These are phyloP conservation scores for Yamadazyma nakazawae DNA, from an alignment of 805 yeast genomes.

Conservation along the genomic window DNA sequence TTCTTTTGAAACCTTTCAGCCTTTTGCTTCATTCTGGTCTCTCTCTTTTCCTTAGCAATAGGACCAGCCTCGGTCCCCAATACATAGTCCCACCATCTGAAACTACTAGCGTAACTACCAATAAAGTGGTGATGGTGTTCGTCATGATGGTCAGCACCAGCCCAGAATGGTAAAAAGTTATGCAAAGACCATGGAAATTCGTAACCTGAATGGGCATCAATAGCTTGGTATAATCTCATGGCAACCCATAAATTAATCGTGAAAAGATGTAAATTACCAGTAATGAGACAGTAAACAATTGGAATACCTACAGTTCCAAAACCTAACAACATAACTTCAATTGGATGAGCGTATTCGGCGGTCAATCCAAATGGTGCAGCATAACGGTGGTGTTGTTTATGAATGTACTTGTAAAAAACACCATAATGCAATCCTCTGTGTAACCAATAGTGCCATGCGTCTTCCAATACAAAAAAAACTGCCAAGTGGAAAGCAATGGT, in stretches of 20 bases:
- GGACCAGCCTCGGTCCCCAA: conserved; percentile 58
- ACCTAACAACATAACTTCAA: conserved; percentile 55
- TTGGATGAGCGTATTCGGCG: conserved; percentile 61
- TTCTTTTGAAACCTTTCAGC: conserved; percentile 46
- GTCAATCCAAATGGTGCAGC: conserved; percentile 63
- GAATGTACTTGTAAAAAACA: conserved; percentile 53
- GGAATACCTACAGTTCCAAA: conserved; percentile 63
- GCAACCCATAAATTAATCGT: conserved; percentile 53
- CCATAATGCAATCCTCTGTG: conserved; percentile 57
- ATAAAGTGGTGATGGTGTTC: conserved; percentile 58
- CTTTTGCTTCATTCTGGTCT: conserved; percentile 36
- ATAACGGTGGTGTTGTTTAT: conserved; percentile 58
- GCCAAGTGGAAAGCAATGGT: conserved; percentile 45
- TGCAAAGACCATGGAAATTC: conserved; percentile 62
- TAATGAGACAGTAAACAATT: conserved; percentile 48
- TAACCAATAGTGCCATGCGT: conserved; percentile 60
- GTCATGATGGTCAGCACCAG: conserved; percentile 64
- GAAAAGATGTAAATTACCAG: conserved; percentile 49
- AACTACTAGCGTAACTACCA: conserved; percentile 56
- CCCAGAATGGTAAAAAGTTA: conserved; percentile 59
- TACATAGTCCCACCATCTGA: conserved; percentile 56
- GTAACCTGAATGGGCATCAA: conserved; percentile 60
- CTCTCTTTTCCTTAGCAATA: conserved; percentile 47
- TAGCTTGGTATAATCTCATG: conserved; percentile 54
- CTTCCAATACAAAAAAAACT: conserved; percentile 52